Conservation (phyloP, 148 eudicot genomes). For the Camellia sinensis region DNA sequence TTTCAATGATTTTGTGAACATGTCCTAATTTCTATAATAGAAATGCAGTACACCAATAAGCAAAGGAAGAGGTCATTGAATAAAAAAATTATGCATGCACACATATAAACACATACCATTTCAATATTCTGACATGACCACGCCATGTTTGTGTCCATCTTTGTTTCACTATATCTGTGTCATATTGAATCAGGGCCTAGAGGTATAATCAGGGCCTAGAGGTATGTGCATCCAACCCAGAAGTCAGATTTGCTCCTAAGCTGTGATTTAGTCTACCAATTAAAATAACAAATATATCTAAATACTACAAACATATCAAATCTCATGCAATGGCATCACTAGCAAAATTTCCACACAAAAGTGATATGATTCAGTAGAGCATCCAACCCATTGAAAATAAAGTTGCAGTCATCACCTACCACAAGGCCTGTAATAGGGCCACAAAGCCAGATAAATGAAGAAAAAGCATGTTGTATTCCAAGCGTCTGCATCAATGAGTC, state of each 20-base stretch:
- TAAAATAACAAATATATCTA: not conserved
- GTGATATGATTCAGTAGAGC: not conserved
- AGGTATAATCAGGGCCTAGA: not conserved
- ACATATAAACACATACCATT: not conserved
- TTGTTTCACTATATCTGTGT: not conserved
- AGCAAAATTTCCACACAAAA: slow-evolving; percentile 3
- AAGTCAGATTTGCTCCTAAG: not conserved
- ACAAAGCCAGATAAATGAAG: slow-evolving; percentile 98
- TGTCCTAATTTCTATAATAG: too few species aligned
- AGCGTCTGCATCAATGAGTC: slow-evolving; percentile 68
- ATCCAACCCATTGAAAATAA: not conserved
- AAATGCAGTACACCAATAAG: too few species aligned
- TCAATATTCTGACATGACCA: not conserved
- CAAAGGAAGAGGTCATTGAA: not conserved
- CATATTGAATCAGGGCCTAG: not conserved
- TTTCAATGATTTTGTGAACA: too few species aligned
- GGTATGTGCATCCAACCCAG: not conserved
- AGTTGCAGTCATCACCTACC: slow-evolving; percentile 52
- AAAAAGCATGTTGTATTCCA: slow-evolving; percentile 89
- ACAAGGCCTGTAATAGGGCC: slow-evolving; percentile 99
- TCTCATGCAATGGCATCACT: not conserved
- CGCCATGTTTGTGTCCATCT: not conserved
- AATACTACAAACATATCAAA: not conserved
- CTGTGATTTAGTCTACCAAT: not conserved
- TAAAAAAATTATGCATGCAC: not conserved